Conservation (phyloP, 371 early-diverging fungal genomes). For the Mucor ambiguus region DNA sequence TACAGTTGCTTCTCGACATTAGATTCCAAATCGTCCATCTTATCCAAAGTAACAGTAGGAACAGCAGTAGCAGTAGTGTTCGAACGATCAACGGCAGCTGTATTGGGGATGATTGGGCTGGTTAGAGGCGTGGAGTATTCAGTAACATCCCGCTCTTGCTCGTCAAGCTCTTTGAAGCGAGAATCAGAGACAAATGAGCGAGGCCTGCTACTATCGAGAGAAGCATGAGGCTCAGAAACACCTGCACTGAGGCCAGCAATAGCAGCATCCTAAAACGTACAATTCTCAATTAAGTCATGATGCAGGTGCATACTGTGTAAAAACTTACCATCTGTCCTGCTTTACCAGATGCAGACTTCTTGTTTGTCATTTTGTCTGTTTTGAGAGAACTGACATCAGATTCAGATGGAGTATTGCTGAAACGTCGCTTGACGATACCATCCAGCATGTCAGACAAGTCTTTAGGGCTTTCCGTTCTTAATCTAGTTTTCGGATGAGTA, state of each 20-base stretch:
- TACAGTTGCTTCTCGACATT: constrained; percentile 18
- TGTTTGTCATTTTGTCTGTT: neutral
- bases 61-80: neutral
- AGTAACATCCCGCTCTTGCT: neutral
- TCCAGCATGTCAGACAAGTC: neutral
- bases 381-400: neutral
- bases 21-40: neutral
- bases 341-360: neutral
- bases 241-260: neutral
- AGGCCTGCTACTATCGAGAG: neutral
- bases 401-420: neutral
- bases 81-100: neutral
- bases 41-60: neutral
- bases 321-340: neutral
- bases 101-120: neutral
- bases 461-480: neutral
- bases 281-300: neutral
- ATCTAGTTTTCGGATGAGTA: neutral
- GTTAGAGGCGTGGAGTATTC: neutral
- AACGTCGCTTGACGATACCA: neutral
- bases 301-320: neutral
- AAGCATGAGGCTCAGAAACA: neutral
- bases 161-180: neutral
- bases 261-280: neutral
- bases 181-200: neutral